Percentiles rank a stretch among this genome's conserved stretches.
phyloP scores from a whole-genome alignment of 192 early-diverging fungal species.

The Haplosporangium gracile region DNA sequence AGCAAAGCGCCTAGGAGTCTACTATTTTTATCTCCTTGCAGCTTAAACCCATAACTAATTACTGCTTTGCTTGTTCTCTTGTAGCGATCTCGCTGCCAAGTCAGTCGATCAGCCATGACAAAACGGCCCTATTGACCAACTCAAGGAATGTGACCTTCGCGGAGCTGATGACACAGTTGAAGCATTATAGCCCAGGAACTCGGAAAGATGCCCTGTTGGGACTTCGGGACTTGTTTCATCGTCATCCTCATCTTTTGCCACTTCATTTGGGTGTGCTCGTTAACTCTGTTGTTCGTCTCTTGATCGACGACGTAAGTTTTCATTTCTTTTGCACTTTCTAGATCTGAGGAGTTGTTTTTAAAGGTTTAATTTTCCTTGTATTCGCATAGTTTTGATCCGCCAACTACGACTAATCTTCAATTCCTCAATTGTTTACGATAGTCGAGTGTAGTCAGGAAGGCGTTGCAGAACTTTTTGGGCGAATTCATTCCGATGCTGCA shows the following conservation, averaged over 20 bases:
- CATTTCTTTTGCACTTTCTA: too few relatives aligned
- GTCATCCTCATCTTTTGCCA: conserved; percentile 59
- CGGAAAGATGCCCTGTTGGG: conserved; percentile 68
- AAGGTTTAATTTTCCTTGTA: neutral
- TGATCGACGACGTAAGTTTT: conserved; percentile 66
- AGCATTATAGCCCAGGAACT: conserved; percentile 79
- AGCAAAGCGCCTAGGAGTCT: neutral
- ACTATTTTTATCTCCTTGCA: too few relatives aligned
- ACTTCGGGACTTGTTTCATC: conserved; percentile 61
- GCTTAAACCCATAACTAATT: neutral
- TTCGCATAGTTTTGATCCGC: neutral
- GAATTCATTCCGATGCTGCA: conserved; percentile 57
- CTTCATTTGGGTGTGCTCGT: conserved; percentile 60
- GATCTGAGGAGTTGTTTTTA: too few relatives aligned
- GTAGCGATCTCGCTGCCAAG: conserved; percentile 81
- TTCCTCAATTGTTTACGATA: neutral
- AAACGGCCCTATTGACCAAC: conserved; percentile 77
- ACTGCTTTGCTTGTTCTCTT: neutral
- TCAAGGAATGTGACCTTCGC: conserved; percentile 81
- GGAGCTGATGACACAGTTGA: conserved; percentile 80
- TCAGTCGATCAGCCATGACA: conserved; percentile 86
- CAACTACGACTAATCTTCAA: neutral
- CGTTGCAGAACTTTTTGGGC: conserved; percentile 60
- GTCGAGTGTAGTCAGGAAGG: conserved; percentile 60
- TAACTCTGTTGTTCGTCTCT: conserved; percentile 60